Conservation (phyloP, 2,329 filamentous ascomycete species). For the Xylariaceae sp. region DNA sequence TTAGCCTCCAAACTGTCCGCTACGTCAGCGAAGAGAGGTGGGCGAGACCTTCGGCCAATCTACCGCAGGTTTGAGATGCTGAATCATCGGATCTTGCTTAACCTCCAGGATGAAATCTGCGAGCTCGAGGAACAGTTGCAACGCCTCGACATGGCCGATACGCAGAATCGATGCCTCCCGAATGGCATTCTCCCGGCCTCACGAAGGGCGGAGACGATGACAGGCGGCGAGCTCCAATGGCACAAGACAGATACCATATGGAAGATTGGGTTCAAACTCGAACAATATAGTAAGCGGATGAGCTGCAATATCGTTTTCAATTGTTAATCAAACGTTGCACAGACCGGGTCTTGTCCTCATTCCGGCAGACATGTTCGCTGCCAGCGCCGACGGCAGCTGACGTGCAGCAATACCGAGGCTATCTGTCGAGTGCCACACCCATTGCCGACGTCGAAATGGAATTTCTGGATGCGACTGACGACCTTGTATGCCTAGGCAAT, state of each 20-base stretch:
- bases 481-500: constrained; percentile 45
- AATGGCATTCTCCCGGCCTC: constrained; percentile 52
- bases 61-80: constrained; percentile 79
- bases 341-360: constrained; percentile 58
- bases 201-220: constrained; percentile 50
- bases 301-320: neutral
- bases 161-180: constrained; percentile 40
- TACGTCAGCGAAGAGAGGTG: constrained; percentile 25
- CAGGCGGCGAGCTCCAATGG: constrained; percentile 53
- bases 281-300: constrained; percentile 56
- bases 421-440: constrained; percentile 49
- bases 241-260: constrained; percentile 56
- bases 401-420: constrained; percentile 45
- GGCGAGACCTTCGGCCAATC: constrained; percentile 47
- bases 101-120: constrained; percentile 78
- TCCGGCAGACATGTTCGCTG: constrained; percentile 47
- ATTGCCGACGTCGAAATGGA: constrained; percentile 55
- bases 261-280: constrained; percentile 59
- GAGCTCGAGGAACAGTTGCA: constrained; percentile 76
- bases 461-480: constrained; percentile 52
- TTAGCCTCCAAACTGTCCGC: constrained; percentile 51
- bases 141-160: constrained; percentile 57
- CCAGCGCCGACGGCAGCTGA: constrained; percentile 47
- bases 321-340: neutral
- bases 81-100: constrained; percentile 75